Base-by-base conservation (phyloP, 73 alveolate species). In the Paramecium sonneborni region DNA sequence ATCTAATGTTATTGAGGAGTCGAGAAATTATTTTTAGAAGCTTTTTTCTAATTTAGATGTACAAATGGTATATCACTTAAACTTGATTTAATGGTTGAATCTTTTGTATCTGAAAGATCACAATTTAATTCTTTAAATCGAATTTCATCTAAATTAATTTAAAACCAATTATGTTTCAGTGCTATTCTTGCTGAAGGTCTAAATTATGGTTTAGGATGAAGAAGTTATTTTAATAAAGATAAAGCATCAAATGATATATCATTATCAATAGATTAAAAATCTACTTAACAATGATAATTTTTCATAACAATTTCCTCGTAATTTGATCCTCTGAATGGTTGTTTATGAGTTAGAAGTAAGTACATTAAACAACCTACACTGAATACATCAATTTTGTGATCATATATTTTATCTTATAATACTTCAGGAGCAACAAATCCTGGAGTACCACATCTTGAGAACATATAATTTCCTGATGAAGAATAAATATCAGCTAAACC, bases 371-470 rank as follows among this genome's bases (percentile, higher is more conserved):
- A 85, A 7, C 97, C 97, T 15, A 93, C 93, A 30, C 94, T 89
- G 76, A 89, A 94, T 1, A 94, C 72, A 93, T 94, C 97, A 46
- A 90, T 79, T 55, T 94, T 93, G 11, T 24, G 46, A 69, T 85
- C 90, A 28, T 93, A 92, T 35, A 88, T 91, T n/a, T 46, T 74
- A 20, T 92, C 89, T 89, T 90, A 15, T 32, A 94, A 44, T 88
- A 94, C 93, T 43, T 94, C 97, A 14, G 97, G 97, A 55, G 95
- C 94, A 41, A 93, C 95, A 74, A 92, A 94, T 57, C 95, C 92
- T 1, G 97, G 97, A 44, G 95, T 69, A 38, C 97, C 97, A 89
- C 97, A 94, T 76, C 92, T 86, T 69, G 76, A 62, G 23, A 41
- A 38, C 30, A 91, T 92, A 56, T 93, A 82, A 48, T 86, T 92